Base-by-base conservation (phyloP, 495 filamentous ascomycete species). In the Halenospora varia region DNA sequence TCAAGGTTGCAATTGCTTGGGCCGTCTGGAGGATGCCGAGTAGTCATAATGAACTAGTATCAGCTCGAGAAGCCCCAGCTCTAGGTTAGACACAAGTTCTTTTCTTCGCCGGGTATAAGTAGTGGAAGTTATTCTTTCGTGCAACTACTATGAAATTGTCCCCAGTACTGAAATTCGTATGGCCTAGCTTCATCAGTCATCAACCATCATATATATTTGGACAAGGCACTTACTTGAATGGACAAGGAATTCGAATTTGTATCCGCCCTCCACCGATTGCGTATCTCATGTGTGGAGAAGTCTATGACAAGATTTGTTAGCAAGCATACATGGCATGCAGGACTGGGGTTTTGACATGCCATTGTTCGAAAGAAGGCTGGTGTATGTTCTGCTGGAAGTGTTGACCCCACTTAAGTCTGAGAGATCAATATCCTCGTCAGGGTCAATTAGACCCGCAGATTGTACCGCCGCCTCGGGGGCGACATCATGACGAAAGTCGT, bases 341-440 rank as follows among this genome's bases (percentile, higher is more conserved):
- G 29, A 50, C 18, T 9, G 11, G 18, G 17, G 11, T 6, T 25
- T 22, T 22, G 9, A 50, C 47, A 15, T 50, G n/a, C 47, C 47
- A 50, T 50, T 50, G 47, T 50, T 50, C 24, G 47, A 23, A 20
- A 50, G 47, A 50, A 50, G 47, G 24, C 13, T 25, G 11, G 47
- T 50, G 47, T 50, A 50, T 24, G 47, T 35, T 35, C 29, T 50
- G 10, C 47, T 50, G 17, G 47, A 50, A 50, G 47, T 50, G 23
- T 50, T 20, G 8, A 50, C n/a, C 47, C 23, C 47, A 50, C 8
- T 15, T 6, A 50, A 20, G 24, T 50, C 11, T 50, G 17, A 22
- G 47, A 50, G 47, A n/a, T 50, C 47, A 20, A 50, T 50, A 25
- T 50, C 47, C 19, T 50, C 47, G 23, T 22, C 8, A 9, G 17